Conservation (phyloP, 148 eudicot species). For the Hydrangea macrophylla region DNA sequence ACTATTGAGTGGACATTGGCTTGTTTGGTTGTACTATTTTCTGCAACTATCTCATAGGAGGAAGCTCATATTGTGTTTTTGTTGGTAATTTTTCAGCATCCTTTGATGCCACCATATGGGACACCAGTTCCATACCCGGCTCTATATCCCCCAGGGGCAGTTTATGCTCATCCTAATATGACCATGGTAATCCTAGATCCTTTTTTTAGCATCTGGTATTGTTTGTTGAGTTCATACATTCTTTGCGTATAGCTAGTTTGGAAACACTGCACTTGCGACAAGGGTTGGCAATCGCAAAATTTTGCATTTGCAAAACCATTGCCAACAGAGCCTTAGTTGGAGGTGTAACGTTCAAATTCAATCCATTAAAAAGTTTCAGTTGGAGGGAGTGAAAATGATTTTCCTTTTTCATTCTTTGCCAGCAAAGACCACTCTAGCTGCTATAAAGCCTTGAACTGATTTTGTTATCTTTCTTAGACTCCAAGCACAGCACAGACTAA, state of each 20-base stretch:
- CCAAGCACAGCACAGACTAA: conserved; percentile 40
- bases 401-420: background rate
- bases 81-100: conserved; percentile 37
- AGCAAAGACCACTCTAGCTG: background rate
- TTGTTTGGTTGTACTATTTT: too few species aligned
- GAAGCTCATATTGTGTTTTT: conserved; percentile 1
- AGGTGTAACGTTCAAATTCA: too few species aligned
- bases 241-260: too few species aligned
- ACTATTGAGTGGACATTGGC: too few species aligned
- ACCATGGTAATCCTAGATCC: conserved; percentile 46
- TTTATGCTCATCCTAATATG: conserved; percentile 79
- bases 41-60: too few species aligned
- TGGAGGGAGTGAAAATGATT: background rate
- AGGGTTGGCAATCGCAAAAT: background rate
- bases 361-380: background rate
- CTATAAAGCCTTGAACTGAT: background rate
- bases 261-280: background rate
- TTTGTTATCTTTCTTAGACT: conserved; percentile 28
- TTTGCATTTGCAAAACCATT: too few species aligned
- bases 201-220: background rate
- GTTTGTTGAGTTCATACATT: background rate
- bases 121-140: conserved; percentile 92
- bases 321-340: too few species aligned
- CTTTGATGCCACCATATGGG: conserved; percentile 79
- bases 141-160: conserved; percentile 70